Percentiles rank a stretch among this genome's conserved stretches.
These are phyloP conservation scores for Chondrostereum purpureum DNA, from an alignment of 1,284 basidiomycete species.

Conservation along the genomic window DNA sequence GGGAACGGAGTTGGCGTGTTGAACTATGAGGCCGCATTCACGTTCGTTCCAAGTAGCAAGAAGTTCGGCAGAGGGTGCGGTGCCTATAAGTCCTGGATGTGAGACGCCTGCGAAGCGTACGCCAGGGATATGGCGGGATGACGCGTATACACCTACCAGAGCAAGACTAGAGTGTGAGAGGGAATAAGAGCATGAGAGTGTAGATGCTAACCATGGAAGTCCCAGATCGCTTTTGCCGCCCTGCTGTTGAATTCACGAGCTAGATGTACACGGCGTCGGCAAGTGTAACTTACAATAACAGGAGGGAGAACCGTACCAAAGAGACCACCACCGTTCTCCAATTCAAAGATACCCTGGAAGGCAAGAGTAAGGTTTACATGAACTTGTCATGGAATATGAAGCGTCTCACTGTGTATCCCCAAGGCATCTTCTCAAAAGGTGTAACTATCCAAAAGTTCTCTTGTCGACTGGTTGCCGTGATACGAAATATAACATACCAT, in stretches of 20 bases:
- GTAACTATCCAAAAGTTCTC: too few species aligned
- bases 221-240: slow-evolving; percentile 78
- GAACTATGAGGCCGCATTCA: slow-evolving; percentile 61
- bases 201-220: slow-evolving; percentile 47
- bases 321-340: slow-evolving; percentile 69
- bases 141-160: slow-evolving; percentile 51
- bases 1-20: slow-evolving; percentile 47
- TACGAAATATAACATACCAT: slow-evolving; percentile 47
- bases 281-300: too few species aligned
- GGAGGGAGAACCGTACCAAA: slow-evolving; percentile 62
- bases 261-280: too few species aligned
- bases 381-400: neutral
- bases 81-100: slow-evolving; percentile 73
- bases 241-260: slow-evolving; percentile 64
- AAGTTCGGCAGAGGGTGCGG: slow-evolving; percentile 67
- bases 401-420: slow-evolving; percentile 64
- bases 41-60: slow-evolving; percentile 71
- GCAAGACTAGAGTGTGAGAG: too few species aligned
- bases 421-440: slow-evolving; percentile 73
- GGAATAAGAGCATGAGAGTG: slow-evolving; percentile 10
- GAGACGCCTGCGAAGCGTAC: slow-evolving; percentile 75
- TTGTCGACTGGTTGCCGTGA: too few species aligned
- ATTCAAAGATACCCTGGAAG: slow-evolving; percentile 62
- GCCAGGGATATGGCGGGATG: slow-evolving; percentile 71
- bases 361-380: neutral